phyloP scores from a whole-genome alignment of 352 stramenopile genomes.

The Elongisporangium senticosum region DNA sequence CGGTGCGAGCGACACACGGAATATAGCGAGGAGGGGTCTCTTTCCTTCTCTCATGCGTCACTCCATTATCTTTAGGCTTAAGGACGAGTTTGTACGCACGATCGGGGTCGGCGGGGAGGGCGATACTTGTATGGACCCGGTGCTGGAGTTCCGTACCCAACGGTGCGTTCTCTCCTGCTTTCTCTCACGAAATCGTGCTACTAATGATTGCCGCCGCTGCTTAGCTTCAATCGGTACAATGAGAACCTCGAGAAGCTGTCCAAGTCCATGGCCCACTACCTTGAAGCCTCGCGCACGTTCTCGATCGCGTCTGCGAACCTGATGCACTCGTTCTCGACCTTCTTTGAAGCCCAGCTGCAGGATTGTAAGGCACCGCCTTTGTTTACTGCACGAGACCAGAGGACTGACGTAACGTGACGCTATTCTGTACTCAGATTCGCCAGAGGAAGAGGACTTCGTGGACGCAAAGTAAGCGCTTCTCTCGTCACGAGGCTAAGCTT shows the following conservation, averaged over 20 bases:
- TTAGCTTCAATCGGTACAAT: slow-evolving; percentile 57
- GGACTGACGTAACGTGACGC: neutral
- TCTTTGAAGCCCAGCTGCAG: slow-evolving; percentile 54
- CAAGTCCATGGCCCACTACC: slow-evolving; percentile 43
- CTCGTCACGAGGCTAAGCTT: neutral
- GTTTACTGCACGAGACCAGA: neutral
- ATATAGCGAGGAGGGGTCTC: neutral
- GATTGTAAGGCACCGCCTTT: slow-evolving; percentile 17
- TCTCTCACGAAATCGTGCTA: neutral
- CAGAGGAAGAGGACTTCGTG: slow-evolving; percentile 16
- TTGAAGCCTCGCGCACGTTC: slow-evolving; percentile 33
- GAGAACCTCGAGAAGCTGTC: slow-evolving; percentile 51
- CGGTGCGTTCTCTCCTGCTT: slow-evolving; percentile 19
- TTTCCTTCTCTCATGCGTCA: neutral
- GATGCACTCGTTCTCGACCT: slow-evolving; percentile 55
- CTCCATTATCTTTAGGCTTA: slow-evolving; percentile 32
- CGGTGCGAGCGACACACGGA: slow-evolving; percentile 22
- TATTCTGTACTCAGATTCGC: slow-evolving; percentile 10
- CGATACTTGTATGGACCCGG: slow-evolving; percentile 37
- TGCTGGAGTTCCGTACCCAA: slow-evolving; percentile 58
- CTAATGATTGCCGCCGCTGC: neutral
- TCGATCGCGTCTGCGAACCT: slow-evolving; percentile 33
- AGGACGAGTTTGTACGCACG: slow-evolving; percentile 63
- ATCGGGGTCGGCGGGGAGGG: slow-evolving; percentile 44
- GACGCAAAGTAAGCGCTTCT: slow-evolving; percentile 14